Evolutionary conservation across 2,329 filamentous ascomycete species (phyloP), one percentile per base, ranked within the genome.

Genomic region (Rhynchosporium agropyri): DNA sequence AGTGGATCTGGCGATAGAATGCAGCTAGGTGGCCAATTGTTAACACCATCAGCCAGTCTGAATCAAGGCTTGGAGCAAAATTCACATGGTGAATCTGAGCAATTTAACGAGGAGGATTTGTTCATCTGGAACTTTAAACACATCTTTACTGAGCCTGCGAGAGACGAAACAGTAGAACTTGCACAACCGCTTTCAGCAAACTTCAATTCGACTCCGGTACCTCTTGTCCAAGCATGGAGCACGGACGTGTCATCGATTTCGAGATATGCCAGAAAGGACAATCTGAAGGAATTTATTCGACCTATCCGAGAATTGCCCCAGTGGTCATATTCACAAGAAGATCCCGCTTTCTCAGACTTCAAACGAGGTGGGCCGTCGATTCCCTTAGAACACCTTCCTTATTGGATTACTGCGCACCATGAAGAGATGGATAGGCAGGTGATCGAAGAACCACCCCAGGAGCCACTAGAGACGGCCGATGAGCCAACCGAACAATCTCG

Each of bases 131-230:
- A 81, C 6, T 71, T 76, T 60, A 67, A 77, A 48, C 71, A 70
- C 9, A 73, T 79, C 4, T 81, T 81, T 60, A 70, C 74, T 9
- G 77, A 79, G 46, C 65, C 72, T 40, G 64, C 72, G 4, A 62
- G 65, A 10, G 76, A 77, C 61, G 73, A 75, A 6, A 77, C 78
- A n/a, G 80, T 82, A 43, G 77, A 79, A n/a, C 77, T 81, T 60
- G 79, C 78, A 12, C 80, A 77, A 63, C 80, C 80, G 26, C 72
- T 83, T 1, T 75, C 79, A 3, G 66, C 70, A 15, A 71, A 74
- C 20, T 82, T 79, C 63, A 77, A 74, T 45, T 79, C 81, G 26
- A 76, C 79, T 15, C 76, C 80, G 7, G 77, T 81, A 38, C 77
- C 81, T 45, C 78, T 80, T 5, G 40, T 67, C 15, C 58, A 62